Evolutionary conservation across 2,329 filamentous ascomycete genomes (phyloP).

Genomic region (Malbranchea cinnamomea): DNA sequence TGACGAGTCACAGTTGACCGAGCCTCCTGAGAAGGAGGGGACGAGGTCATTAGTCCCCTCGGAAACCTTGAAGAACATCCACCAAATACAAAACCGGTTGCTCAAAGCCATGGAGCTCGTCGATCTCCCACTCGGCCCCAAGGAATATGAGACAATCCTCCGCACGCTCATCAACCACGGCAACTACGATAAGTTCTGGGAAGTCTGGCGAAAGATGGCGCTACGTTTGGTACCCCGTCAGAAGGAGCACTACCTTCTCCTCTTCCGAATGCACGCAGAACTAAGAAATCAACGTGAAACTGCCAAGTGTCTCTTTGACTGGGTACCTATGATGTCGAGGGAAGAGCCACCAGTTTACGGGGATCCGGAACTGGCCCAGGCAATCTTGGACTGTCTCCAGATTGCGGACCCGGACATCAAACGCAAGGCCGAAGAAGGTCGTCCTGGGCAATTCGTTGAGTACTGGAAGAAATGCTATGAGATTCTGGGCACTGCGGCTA

Average conservation of each 20-base stretch:
- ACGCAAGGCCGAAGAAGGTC: constrained; percentile 11
- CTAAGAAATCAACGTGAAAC: constrained; percentile 30
- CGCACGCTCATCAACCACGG: constrained; percentile 22
- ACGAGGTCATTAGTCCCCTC: constrained; percentile 3
- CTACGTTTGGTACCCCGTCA: constrained; percentile 36
- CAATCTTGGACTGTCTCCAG: constrained; percentile 40
- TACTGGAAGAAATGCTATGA: constrained; percentile 8
- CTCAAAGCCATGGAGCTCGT: constrained; percentile 17
- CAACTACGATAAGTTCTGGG: constrained; percentile 46
- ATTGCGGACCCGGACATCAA: constrained; percentile 40
- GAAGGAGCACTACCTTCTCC: constrained; percentile 38
- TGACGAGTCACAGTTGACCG: neutral
- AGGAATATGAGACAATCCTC: constrained; percentile 18
- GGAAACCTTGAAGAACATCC: constrained; percentile 8
- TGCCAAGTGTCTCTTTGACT: constrained; percentile 36
- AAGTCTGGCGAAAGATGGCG: constrained; percentile 42
- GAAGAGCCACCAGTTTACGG: constrained; percentile 39
- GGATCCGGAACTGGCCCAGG: constrained; percentile 29
- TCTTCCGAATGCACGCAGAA: constrained; percentile 37
- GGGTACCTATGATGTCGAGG: constrained; percentile 43
- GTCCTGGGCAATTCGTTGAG: constrained; percentile 5
- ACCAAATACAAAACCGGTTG: constrained; percentile 13
- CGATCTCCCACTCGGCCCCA: constrained; percentile 16
- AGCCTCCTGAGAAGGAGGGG: constrained; percentile 26
- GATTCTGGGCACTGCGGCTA: constrained; percentile 5